phyloP scores from a whole-genome alignment of 306 rosid genomes.

The Cicer cuneatum region DNA sequence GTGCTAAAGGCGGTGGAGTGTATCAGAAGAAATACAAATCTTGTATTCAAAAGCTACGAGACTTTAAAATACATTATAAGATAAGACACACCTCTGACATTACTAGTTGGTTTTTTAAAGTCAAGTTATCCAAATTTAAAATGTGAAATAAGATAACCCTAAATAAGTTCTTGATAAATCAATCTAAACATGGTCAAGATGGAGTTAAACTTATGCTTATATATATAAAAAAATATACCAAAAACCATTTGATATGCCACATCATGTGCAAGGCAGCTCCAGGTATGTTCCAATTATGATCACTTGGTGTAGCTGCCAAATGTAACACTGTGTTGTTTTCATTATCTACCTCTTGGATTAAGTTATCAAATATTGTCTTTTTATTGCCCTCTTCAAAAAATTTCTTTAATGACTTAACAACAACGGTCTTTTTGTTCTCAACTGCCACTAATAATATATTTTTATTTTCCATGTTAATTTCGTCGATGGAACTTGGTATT shows the following conservation, averaged over 20 bases:
- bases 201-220: neutral
- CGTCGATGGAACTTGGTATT: constrained; percentile 39
- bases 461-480: constrained; percentile 3
- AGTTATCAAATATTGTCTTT: neutral
- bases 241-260: constrained; percentile 52
- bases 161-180: too few species aligned
- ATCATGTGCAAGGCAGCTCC: constrained; percentile 49
- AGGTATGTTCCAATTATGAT: constrained; percentile 35
- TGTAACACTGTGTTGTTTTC: constrained; percentile 31
- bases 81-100: too few species aligned
- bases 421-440: constrained; percentile 10
- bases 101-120: too few species aligned
- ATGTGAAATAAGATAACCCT: too few species aligned
- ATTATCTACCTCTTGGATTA: neutral
- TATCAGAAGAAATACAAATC: too few species aligned
- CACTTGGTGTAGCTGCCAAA: constrained; percentile 12
- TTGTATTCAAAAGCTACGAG: too few species aligned
- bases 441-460: constrained; percentile 43
- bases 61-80: too few species aligned
- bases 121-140: too few species aligned
- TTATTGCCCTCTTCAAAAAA: neutral
- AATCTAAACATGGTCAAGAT: neutral
- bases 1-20: too few species aligned
- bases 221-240: neutral
- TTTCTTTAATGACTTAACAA: constrained; percentile 6